phyloP scores from a whole-genome alignment of 768 basidiomycete genomes.

The Pleurotus ostreatus region DNA sequence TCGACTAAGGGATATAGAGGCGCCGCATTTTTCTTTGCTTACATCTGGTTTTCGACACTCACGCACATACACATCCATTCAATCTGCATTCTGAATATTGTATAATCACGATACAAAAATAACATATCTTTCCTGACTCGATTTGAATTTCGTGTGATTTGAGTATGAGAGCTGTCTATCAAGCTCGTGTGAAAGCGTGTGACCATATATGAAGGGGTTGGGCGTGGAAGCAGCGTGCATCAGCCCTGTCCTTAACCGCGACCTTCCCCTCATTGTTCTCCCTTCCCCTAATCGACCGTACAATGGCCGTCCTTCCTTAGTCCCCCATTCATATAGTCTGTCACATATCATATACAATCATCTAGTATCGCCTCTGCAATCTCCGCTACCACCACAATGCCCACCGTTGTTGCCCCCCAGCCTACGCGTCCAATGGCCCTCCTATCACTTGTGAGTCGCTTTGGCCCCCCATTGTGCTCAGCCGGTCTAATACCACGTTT shows the following conservation, averaged over 20 bases:
- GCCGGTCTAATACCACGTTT: constrained; percentile 11
- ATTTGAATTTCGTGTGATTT: too few species aligned
- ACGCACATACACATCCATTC: constrained; percentile 21
- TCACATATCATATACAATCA: constrained; percentile 19
- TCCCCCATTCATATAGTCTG: constrained; percentile 22
- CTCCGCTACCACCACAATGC: constrained; percentile 20
- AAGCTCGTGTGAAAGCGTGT: background rate
- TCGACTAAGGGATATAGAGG: constrained; percentile 52
- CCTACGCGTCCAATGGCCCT: constrained; percentile 2
- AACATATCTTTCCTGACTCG: background rate
- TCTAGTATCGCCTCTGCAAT: constrained; percentile 22
- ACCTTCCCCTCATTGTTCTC: constrained; percentile 10
- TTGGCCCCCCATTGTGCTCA: background rate
- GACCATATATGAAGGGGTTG: constrained; percentile 3
- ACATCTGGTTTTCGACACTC: constrained; percentile 18
- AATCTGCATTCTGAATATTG: constrained; percentile 18
- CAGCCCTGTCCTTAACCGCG: constrained; percentile 2
- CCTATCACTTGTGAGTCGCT: background rate
- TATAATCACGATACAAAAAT: background rate
- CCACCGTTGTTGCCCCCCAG: constrained; percentile 38
- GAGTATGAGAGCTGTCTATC: too few species aligned
- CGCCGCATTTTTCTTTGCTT: constrained; percentile 17
- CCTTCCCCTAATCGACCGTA: background rate
- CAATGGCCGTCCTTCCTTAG: constrained; percentile 12
- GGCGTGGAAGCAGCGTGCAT: background rate